Conservation (phyloP, 176 grass and related monocot genomes). For the Phragmites australis region DNA sequence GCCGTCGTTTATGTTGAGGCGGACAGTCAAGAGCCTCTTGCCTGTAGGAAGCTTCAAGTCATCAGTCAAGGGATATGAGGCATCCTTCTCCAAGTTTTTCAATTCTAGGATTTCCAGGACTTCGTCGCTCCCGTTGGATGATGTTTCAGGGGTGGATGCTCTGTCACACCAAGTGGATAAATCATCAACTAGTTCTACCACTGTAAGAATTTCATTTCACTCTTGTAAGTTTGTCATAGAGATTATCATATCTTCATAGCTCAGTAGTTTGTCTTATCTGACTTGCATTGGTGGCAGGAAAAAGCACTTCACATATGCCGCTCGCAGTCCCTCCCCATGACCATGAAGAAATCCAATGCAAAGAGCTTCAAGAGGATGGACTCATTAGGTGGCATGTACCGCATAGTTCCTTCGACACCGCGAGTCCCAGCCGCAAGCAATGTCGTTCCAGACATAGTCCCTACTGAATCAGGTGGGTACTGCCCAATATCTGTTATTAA, state of each 20-base stretch:
- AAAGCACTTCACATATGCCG: conserved; percentile 60
- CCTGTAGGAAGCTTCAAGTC: conserved; percentile 68
- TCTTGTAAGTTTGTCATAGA: not conserved
- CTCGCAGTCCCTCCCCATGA: conserved; percentile 74
- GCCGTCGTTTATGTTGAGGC: conserved; percentile 55
- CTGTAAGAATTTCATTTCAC: conserved; percentile 26
- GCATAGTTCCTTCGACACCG: conserved; percentile 64
- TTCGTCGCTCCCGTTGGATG: conserved; percentile 44
- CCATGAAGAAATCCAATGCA: conserved; percentile 47
- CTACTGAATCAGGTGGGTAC: conserved; percentile 50
- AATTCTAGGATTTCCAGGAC: conserved; percentile 47
- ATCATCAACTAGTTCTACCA: not conserved
- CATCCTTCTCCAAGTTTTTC: conserved; percentile 63
- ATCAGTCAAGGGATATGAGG: conserved; percentile 38
- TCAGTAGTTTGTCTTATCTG: not conserved
- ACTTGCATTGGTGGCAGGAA: conserved; percentile 34
- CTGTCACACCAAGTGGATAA: conserved; percentile 20
- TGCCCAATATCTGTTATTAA: not conserved
- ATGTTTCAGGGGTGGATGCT: conserved; percentile 19
- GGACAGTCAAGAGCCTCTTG: conserved; percentile 56
- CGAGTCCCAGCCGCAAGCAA: conserved; percentile 17
- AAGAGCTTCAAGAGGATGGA: conserved; percentile 89
- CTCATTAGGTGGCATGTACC: conserved; percentile 68
- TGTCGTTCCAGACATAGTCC: conserved; percentile 38
- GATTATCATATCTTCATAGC: too few relatives aligned